These are phyloP conservation scores for Lactarius sp. DNA, from an alignment of 768 basidiomycete species.

Conservation along the genomic window DNA sequence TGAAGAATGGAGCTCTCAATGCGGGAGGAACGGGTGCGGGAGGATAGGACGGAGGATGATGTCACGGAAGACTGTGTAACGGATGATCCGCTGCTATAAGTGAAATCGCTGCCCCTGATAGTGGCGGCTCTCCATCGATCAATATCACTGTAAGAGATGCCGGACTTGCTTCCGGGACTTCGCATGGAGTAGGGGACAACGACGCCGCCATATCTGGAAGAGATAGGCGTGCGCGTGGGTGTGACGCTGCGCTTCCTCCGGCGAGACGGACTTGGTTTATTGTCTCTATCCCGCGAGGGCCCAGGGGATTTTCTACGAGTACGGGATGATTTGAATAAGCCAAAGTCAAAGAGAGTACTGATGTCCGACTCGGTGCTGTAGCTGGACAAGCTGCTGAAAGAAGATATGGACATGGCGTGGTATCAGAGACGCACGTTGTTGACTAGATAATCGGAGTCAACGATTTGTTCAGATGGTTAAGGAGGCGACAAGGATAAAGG, in stretches of 20 bases:
- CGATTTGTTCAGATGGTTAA: neutral
- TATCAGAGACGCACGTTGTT: slow-evolving; percentile 17
- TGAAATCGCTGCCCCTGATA: slow-evolving; percentile 14
- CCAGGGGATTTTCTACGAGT: slow-evolving; percentile 2
- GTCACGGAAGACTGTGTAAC: slow-evolving; percentile 16
- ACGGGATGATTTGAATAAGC: slow-evolving; percentile 13
- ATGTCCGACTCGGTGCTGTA: slow-evolving; percentile 24
- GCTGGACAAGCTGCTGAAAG: slow-evolving; percentile 25
- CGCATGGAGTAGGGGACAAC: slow-evolving; percentile 12
- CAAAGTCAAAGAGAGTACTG: slow-evolving; percentile 13
- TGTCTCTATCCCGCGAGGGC: neutral
- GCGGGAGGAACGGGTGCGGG: slow-evolving; percentile 14
- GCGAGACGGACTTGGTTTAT: slow-evolving; percentile 3
- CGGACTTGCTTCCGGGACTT: slow-evolving; percentile 19
- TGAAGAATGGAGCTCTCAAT: slow-evolving; percentile 3
- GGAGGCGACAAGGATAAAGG: neutral
- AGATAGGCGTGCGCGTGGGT: slow-evolving; percentile 15
- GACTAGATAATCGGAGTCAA: neutral
- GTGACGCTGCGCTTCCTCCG: slow-evolving; percentile 17
- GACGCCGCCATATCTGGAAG: slow-evolving; percentile 2
- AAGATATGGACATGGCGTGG: slow-evolving; percentile 21
- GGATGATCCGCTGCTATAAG: slow-evolving; percentile 23
- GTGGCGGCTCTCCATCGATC: slow-evolving; percentile 17
- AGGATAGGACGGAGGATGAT: slow-evolving; percentile 14
- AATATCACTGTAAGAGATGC: slow-evolving; percentile 18